These are phyloP conservation scores for Debaryomyces prosopidis DNA, from an alignment of 805 yeast species.

Conservation along the genomic window DNA sequence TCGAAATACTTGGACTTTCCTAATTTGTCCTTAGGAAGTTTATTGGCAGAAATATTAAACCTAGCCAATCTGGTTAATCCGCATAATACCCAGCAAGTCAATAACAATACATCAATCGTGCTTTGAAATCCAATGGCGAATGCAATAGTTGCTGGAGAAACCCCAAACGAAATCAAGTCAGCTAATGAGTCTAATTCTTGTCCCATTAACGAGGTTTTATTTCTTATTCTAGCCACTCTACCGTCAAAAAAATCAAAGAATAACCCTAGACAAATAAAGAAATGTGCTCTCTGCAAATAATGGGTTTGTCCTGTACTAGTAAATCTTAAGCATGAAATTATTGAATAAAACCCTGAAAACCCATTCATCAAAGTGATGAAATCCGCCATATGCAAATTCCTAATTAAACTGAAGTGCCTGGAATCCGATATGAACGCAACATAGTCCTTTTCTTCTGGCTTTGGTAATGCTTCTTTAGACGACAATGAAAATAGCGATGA, in stretches of 20 bases:
- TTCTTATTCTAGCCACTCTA: conserved; percentile 91
- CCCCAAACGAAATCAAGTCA: conserved; percentile 91
- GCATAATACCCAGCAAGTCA: conserved; percentile 86
- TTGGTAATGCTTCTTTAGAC: conserved; percentile 59
- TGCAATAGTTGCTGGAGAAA: conserved; percentile 92
- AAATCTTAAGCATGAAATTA: conserved; percentile 81
- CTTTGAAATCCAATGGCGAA: conserved; percentile 88
- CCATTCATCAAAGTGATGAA: conserved; percentile 94
- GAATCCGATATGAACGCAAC: conserved; percentile 77
- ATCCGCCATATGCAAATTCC: conserved; percentile 93
- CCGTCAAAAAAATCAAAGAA: conserved; percentile 98
- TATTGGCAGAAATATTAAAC: conserved; percentile 90
- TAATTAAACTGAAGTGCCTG: conserved; percentile 81
- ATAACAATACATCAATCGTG: conserved; percentile 72
- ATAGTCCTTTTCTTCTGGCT: conserved; percentile 77
- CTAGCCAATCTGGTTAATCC: conserved; percentile 93
- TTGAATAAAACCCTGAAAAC: conserved; percentile 88
- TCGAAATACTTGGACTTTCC: conserved; percentile 94
- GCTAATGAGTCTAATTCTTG: conserved; percentile 97
- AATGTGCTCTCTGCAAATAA: conserved; percentile 84
- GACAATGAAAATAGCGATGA: conserved; percentile 55
- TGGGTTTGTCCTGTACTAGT: conserved; percentile 67
- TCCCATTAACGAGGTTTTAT: conserved; percentile 90
- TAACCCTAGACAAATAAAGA: conserved; percentile 85
- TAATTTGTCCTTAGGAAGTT: conserved; percentile 81